Evolutionary conservation across 1,139 yeast genomes (phyloP), one percentile per base, ranked within the genome.

Genomic region (Diutina pseudorugosa): DNA sequence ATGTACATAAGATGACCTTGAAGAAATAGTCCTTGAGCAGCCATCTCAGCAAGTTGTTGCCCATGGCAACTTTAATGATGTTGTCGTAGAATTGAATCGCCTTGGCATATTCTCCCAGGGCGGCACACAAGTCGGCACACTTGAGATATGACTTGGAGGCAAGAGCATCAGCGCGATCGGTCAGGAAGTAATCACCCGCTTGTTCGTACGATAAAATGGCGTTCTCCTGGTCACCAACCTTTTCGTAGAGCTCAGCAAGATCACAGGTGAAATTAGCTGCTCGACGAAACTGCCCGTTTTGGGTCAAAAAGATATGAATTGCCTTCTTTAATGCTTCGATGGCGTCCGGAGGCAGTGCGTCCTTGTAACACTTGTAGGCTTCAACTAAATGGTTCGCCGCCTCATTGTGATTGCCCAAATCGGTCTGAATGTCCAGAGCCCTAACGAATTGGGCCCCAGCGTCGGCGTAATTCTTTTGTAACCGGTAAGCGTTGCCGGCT

Each of bases 231-330:
- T 91, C 95, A 53, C 78, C 77, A 41, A 86, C 71, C 51, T 76
- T 76, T 66, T 93, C 98, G 64, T 87, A 89, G 51, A 93, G 69
- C 58, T 83, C 93, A 3, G 91, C 98, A 61, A 93, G 76, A 65
- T 93, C 98, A 75, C 85, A 80, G 62, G 93, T 85, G 69, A 87
- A 91, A 64, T 89, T 89, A 19, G 98, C 98, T 21, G 96, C 96
- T 65, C 98, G 77, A 65, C 98, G 82, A 69, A 93, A 94, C 65
- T 91, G 96, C 14, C 98, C 98, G 59, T 90, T 82, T 57, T 82
- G 79, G 1, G 96, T 89, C 57, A 73, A 71, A 67, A 91, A 91
- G 61, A 88, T 76, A 58, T 80, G 84, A 56, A 93, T 83, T 0
- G 98, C 96, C 60, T 77, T 79, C 55, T 80, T 77, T 57, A 93